phyloP scores from a whole-genome alignment of 1,284 basidiomycete genomes.

The Athelia psychrophila region DNA sequence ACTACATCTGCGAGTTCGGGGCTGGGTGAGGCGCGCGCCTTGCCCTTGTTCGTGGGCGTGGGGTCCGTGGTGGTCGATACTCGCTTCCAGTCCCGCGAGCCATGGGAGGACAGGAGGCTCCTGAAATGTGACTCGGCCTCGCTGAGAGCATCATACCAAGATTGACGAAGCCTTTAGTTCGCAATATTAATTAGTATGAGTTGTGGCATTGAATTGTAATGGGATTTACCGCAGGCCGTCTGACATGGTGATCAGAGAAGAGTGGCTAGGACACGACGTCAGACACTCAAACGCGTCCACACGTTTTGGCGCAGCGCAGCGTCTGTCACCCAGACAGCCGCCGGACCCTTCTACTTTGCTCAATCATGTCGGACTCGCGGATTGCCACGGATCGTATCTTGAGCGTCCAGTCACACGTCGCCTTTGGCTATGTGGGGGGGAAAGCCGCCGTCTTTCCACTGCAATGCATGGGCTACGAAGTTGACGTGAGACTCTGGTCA shows the following conservation, averaged over 20 bases:
- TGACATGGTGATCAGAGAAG: slow-evolving; percentile 19
- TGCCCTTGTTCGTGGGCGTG: slow-evolving; percentile 54
- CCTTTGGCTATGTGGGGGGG: slow-evolving; percentile 93
- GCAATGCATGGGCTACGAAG: slow-evolving; percentile 93
- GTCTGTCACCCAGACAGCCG: neutral
- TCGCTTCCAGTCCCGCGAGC: slow-evolving; percentile 69
- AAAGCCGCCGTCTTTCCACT: slow-evolving; percentile 96
- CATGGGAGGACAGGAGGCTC: slow-evolving; percentile 60
- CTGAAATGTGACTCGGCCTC: slow-evolving; percentile 71
- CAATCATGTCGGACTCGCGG: neutral
- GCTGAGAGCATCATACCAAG: slow-evolving; percentile 70
- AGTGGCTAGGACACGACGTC: neutral
- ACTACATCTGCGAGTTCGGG: slow-evolving; percentile 68
- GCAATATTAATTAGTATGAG: slow-evolving; percentile 1
- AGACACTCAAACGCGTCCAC: neutral
- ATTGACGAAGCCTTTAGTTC: slow-evolving; percentile 61
- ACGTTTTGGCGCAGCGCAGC: neutral
- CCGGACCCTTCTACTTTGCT: neutral
- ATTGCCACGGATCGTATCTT: slow-evolving; percentile 46
- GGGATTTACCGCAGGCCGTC: slow-evolving; percentile 37
- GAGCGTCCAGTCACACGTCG: slow-evolving; percentile 92
- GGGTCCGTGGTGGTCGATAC: slow-evolving; percentile 46
- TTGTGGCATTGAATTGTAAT: neutral
- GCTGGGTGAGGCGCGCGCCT: slow-evolving; percentile 42
- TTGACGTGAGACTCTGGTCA: slow-evolving; percentile 63